These are phyloP conservation scores for Phialocephala sp. DNA, from an alignment of 2,329 filamentous ascomycete species.

Conservation along the genomic window DNA sequence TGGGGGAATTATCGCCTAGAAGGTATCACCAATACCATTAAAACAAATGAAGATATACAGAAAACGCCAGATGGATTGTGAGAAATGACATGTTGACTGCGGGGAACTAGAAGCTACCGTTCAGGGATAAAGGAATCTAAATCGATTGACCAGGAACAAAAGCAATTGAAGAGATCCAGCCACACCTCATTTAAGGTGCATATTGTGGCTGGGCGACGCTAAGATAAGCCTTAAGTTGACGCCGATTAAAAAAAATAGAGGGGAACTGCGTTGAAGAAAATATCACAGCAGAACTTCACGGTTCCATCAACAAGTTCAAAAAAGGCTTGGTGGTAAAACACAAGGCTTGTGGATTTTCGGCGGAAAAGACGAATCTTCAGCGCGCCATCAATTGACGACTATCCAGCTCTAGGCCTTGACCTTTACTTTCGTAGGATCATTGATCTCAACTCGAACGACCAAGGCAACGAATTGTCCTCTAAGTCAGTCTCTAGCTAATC, in stretches of 20 bases:
- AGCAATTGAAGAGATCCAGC: constrained; percentile 11
- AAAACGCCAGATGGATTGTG: neutral
- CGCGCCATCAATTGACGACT: too few species aligned
- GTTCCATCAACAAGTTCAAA: neutral
- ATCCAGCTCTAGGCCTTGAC: neutral
- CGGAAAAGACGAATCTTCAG: too few species aligned
- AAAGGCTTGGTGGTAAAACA: neutral
- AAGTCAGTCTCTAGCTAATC: neutral
- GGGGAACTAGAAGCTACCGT: constrained; percentile 10
- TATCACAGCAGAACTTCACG: neutral
- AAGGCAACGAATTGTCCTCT: neutral
- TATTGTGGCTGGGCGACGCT: constrained; percentile 27
- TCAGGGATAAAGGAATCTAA: constrained; percentile 5
- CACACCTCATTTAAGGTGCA: constrained; percentile 11
- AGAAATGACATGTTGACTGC: constrained; percentile 11
- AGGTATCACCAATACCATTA: neutral
- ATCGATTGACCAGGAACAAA: constrained; percentile 17
- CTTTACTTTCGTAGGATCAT: neutral
- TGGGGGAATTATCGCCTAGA: constrained; percentile 12
- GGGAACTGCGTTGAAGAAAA: constrained; percentile 16
- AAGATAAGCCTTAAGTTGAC: constrained; percentile 35
- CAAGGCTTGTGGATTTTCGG: neutral
- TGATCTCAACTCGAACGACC: neutral
- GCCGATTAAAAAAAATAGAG: constrained; percentile 26
- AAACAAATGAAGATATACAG: constrained; percentile 15